Conservation (phyloP, 176 grass and related monocot genomes). For the Oryza punctata region DNA sequence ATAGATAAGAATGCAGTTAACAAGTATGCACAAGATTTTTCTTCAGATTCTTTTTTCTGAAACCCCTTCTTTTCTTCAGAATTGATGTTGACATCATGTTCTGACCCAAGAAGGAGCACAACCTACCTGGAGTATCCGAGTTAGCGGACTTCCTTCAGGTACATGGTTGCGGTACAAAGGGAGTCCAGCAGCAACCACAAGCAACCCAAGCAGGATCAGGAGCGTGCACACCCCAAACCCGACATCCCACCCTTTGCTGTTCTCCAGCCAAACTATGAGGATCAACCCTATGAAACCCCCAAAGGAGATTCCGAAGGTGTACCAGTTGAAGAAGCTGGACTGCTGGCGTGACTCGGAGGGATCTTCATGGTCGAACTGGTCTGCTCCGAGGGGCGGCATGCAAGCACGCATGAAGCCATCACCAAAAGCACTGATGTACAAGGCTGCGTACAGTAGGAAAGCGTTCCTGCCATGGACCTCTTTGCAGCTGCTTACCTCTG, state of each 20-base stretch:
- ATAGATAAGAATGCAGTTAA: not conserved
- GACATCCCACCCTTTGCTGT: slow-evolving; percentile 54
- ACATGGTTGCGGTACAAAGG: slow-evolving; percentile 62
- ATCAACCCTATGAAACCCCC: slow-evolving; percentile 53
- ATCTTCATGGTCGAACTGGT: slow-evolving; percentile 62
- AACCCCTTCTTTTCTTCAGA: not conserved
- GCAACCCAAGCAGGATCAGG: slow-evolving; percentile 43
- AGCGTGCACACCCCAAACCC: slow-evolving; percentile 47
- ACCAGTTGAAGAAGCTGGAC: slow-evolving; percentile 65
- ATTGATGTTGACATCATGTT: not conserved
- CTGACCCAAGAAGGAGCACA: slow-evolving; percentile 17
- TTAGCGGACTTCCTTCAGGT: slow-evolving; percentile 58
- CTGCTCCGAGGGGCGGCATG: slow-evolving; percentile 59
- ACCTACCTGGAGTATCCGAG: slow-evolving; percentile 76
- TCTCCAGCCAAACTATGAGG: slow-evolving; percentile 62
- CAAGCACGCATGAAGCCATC: slow-evolving; percentile 58
- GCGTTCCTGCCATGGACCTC: slow-evolving; percentile 50
- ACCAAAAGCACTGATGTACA: slow-evolving; percentile 49
- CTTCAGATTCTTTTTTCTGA: no score
- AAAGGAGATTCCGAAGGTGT: slow-evolving; percentile 52
- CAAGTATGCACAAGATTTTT: not conserved
- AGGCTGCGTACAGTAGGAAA: slow-evolving; percentile 35
- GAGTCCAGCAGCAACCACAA: slow-evolving; percentile 40
- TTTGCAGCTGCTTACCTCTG: slow-evolving; percentile 34
- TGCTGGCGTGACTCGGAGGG: slow-evolving; percentile 33